These are phyloP conservation scores for Boletus rubroflammeus DNA, from an alignment of 768 basidiomycete genomes.

Conservation along the genomic window DNA sequence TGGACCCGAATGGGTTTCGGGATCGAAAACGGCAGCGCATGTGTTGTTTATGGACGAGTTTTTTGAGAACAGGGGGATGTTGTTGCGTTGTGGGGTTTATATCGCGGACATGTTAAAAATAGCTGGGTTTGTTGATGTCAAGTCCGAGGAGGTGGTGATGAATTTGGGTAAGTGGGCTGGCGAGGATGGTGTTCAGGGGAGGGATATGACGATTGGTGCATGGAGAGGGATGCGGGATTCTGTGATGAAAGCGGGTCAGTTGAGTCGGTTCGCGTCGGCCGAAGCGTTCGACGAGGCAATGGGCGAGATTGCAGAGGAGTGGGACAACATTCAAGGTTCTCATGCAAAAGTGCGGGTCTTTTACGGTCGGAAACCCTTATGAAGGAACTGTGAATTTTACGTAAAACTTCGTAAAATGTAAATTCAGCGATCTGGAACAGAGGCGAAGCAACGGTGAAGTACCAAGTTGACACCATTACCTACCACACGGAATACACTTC, in stretches of 20 bases:
- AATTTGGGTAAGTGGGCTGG: constrained; percentile 27
- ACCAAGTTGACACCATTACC: no score
- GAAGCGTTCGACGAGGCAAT: constrained; percentile 19
- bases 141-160: constrained; percentile 15
- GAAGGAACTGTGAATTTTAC: not conserved
- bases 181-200: constrained; percentile 17
- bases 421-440: not conserved
- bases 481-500: no score
- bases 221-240: constrained; percentile 24
- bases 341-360: not conserved
- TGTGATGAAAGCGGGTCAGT: constrained; percentile 17
- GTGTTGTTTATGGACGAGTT: constrained; percentile 13
- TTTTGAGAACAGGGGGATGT: constrained; percentile 5
- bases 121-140: constrained; percentile 18
- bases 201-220: constrained; percentile 14
- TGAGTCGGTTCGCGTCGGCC: constrained; percentile 12
- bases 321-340: constrained; percentile 21
- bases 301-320: constrained; percentile 22
- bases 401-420: no score
- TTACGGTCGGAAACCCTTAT: constrained; percentile 16
- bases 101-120: constrained; percentile 19
- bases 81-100: constrained; percentile 7
- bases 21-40: constrained; percentile 9
- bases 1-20: constrained; percentile 15
- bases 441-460: no score